These are phyloP conservation scores for Naganishia vaughanmartiniae DNA, from an alignment of 768 basidiomycete species.

Conservation along the genomic window DNA sequence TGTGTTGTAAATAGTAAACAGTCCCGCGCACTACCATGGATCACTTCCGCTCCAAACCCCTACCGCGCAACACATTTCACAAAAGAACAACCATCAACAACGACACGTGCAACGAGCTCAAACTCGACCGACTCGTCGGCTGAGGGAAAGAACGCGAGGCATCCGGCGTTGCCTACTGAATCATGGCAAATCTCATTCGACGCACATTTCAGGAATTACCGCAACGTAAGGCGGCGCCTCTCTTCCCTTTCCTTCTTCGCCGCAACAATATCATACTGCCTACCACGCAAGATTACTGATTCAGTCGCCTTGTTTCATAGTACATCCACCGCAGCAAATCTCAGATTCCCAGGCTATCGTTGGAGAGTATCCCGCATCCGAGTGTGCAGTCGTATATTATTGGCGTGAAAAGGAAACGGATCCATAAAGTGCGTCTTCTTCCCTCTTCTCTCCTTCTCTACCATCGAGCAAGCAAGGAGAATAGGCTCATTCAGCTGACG, in stretches of 20 bases:
- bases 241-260: neutral
- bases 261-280: constrained; percentile 2
- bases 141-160: constrained; percentile 28
- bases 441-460: neutral
- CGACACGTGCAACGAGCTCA: neutral
- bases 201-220: constrained; percentile 41
- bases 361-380: constrained; percentile 11
- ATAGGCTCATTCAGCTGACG: no score
- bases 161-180: constrained; percentile 47
- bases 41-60: constrained; percentile 17
- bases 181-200: constrained; percentile 42
- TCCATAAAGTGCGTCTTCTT: constrained; percentile 24
- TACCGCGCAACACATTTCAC: neutral
- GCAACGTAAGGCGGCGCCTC: constrained; percentile 35
- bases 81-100: no score
- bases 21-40: constrained; percentile 23
- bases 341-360: neutral
- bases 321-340: neutral
- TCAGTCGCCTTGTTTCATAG: neutral
- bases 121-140: neutral
- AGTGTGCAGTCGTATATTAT: constrained; percentile 25
- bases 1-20: neutral
- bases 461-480: no score
- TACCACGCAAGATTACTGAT: neutral
- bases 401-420: constrained; percentile 29